Percentiles rank a stretch among this genome's conserved stretches.
Conservation (phyloP, 768 basidiomycete species). For the Suillus tomentosus region DNA sequence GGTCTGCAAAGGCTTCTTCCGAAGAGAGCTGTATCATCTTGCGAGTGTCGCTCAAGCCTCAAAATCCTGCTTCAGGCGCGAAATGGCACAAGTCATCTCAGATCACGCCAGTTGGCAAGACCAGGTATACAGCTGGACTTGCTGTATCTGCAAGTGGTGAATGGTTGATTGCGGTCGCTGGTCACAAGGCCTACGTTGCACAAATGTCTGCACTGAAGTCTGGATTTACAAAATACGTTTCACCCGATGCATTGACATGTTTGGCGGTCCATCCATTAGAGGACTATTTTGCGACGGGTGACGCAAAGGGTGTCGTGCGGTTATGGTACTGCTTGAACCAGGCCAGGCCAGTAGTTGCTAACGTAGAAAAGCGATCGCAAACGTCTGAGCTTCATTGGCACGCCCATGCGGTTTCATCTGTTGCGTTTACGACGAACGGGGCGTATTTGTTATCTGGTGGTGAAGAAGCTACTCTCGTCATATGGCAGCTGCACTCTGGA, state of each 20-base stretch:
- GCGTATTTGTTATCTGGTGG: slow-evolving; percentile 93
- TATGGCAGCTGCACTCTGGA: slow-evolving; percentile 91
- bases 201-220: slow-evolving; percentile 54
- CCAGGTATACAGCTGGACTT: slow-evolving; percentile 60
- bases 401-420: slow-evolving; percentile 85
- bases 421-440: slow-evolving; percentile 88
- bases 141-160: slow-evolving; percentile 73
- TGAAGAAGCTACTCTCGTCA: slow-evolving; percentile 93
- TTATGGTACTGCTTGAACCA: slow-evolving; percentile 92
- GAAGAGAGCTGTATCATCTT: slow-evolving; percentile 54
- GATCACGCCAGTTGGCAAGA: slow-evolving; percentile 65
- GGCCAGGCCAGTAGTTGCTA: slow-evolving; percentile 49
- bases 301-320: slow-evolving; percentile 79
- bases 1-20: slow-evolving; percentile 19
- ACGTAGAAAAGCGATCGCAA: slow-evolving; percentile 78
- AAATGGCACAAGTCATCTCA: slow-evolving; percentile 50
- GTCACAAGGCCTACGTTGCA: slow-evolving; percentile 78
- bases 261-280: slow-evolving; percentile 87
- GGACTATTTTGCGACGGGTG: slow-evolving; percentile 95
- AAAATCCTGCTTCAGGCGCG: slow-evolving; percentile 39
- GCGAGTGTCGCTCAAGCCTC: slow-evolving; percentile 58
- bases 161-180: slow-evolving; percentile 76
- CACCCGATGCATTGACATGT: slow-evolving; percentile 78
- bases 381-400: slow-evolving; percentile 96
- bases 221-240: slow-evolving; percentile 83